phyloP scores from a whole-genome alignment of 345 rosid genomes.

The Camelina sativa region DNA sequence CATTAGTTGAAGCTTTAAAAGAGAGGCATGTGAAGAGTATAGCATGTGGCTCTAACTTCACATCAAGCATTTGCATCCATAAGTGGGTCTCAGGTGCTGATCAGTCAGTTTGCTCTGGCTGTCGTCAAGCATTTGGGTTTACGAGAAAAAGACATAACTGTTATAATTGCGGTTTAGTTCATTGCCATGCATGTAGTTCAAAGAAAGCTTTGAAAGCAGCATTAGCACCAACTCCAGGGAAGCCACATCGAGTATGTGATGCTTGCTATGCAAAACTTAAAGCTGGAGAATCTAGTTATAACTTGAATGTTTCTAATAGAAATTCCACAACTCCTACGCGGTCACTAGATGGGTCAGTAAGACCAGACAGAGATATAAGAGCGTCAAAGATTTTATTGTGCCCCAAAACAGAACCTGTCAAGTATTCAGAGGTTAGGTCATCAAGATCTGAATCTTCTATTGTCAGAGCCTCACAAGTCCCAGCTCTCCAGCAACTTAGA shows the following conservation, averaged over 20 bases:
- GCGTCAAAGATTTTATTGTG: constrained; percentile 63
- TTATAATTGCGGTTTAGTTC: constrained; percentile 90
- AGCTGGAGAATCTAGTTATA: constrained; percentile 64
- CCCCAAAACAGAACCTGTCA: constrained; percentile 72
- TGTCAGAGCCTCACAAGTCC: constrained; percentile 76
- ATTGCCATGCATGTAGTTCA: constrained; percentile 96
- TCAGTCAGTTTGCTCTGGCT: constrained; percentile 89
- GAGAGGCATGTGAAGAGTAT: constrained; percentile 89
- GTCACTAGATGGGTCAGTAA: constrained; percentile 59
- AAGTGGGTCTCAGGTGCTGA: constrained; percentile 97
- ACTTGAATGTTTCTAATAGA: constrained; percentile 43
- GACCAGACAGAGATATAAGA: constrained; percentile 52
- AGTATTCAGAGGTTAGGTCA: constrained; percentile 68
- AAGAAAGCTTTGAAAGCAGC: constrained; percentile 94
- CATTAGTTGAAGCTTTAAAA: constrained; percentile 77
- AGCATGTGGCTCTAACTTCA: constrained; percentile 93
- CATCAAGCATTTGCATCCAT: constrained; percentile 89
- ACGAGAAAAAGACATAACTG: constrained; percentile 96
- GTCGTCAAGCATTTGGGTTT: constrained; percentile 93
- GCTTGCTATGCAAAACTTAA: constrained; percentile 86
- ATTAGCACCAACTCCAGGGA: constrained; percentile 96
- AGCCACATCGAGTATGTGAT: constrained; percentile 96
- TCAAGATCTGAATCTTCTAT: constrained; percentile 63
- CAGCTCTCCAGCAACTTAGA: constrained; percentile 64
- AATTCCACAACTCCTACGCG: constrained; percentile 50